Evolutionary conservation across 371 early-diverging fungal species (phyloP), one percentile per base, ranked within the genome.

Genomic region (Fennellomyces sp.): DNA sequence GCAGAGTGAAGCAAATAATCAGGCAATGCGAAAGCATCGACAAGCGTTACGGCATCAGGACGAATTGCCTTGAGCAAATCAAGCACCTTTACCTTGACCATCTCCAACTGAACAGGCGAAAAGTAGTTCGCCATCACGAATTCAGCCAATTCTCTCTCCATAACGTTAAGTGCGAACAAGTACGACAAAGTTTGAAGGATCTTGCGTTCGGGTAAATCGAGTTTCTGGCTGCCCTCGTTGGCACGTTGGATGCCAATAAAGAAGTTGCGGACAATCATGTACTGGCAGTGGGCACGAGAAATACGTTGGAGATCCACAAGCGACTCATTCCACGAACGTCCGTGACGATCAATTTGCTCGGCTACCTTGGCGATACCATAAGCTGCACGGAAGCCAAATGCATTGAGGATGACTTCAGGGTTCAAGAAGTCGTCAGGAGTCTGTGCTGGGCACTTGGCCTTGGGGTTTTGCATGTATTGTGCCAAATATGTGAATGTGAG

Each of bases 1-100:
- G 92, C 88, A 28, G 90, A 89, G 69, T 91, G 87, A 19, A 94
- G 78, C 30, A 74, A 69, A 52, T 86, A 86, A 42, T 94, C 94
- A 2, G 92, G 82, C 17, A 90, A 69, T 47, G 84, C 91, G 72
- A 91, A 90, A 1, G 91, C 82, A 62, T 92, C 92, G 5, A 91
- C 91, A 11, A 91, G 70, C 0, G 86, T 76, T 23, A 93, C 80
- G 8, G 89, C 91, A 30, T 91, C 78, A 21, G 81, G 87, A 6
- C 94, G 83, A 19, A 93, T 69, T 11, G 76, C 67, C 28, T 79
- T 78, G 17, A 89, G 74, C 15, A 84, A 58, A 6, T 17, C 53
- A 31, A 82, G 80, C 53, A 88, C 81, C 52, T 73, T 64, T 0
- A 60, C 59, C 59, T 76, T 76, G 52, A 88, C 42, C 59, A 81